Percentiles rank a stretch among this genome's conserved stretches.
Evolutionary conservation across 805 yeast genomes (phyloP).

Genomic region (Sugiyamaella lignohabitans): DNA sequence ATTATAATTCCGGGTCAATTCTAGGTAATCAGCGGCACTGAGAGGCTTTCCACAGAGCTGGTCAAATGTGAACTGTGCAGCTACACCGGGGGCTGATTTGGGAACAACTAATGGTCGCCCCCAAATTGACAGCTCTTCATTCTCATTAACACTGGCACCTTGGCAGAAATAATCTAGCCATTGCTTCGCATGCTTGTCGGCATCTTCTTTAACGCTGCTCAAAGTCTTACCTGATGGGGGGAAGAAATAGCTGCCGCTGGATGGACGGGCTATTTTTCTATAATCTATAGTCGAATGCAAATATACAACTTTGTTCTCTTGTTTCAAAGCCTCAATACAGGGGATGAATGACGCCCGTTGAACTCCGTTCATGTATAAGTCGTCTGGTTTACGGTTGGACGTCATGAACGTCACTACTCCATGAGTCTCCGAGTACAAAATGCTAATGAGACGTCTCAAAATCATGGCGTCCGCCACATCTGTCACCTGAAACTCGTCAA

Average conservation of each 20-base stretch:
- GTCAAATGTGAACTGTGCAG: constrained; percentile 83
- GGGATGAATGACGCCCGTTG: constrained; percentile 91
- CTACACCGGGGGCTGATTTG: constrained; percentile 62
- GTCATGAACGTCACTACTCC: constrained; percentile 90
- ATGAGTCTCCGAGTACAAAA: constrained; percentile 56
- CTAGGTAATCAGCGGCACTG: constrained; percentile 91
- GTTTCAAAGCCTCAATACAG: constrained; percentile 73
- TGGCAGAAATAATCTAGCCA: constrained; percentile 82
- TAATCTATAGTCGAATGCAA: constrained; percentile 92
- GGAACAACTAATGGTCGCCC: constrained; percentile 81
- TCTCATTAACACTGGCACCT: constrained; percentile 37
- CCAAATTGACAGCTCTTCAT: constrained; percentile 56
- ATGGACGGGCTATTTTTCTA: constrained; percentile 78
- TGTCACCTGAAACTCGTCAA: constrained; percentile 96
- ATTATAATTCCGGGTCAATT: constrained; percentile 67
- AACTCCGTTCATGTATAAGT: constrained; percentile 85
- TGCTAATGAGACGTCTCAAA: constrained; percentile 63
- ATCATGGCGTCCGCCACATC: constrained; percentile 99
- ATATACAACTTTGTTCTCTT: constrained; percentile 66
- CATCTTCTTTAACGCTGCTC: constrained; percentile 39
- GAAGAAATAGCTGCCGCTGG: constrained; percentile 67
- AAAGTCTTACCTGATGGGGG: constrained; percentile 56
- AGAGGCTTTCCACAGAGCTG: constrained; percentile 81
- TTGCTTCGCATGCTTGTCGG: constrained; percentile 54
- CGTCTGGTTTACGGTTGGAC: constrained; percentile 92